Conservation (phyloP, 2,329 filamentous ascomycete genomes). For the Cercospora sp. region DNA sequence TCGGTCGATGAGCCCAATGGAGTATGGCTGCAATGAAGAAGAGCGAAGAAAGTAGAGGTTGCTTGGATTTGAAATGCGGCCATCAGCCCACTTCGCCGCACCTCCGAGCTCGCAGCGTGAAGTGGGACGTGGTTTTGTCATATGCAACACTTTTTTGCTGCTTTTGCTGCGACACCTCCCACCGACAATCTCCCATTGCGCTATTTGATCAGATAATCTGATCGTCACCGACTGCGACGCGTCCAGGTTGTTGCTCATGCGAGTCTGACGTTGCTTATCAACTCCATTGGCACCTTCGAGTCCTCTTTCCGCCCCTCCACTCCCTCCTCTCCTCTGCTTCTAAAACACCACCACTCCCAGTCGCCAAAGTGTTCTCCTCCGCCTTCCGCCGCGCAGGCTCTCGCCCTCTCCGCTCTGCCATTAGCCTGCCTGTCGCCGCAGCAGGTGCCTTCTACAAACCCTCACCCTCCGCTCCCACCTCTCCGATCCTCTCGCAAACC, state of each 20-base stretch:
- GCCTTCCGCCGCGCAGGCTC: constrained; percentile 66
- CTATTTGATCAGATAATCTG: background rate
- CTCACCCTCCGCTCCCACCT: constrained; percentile 39
- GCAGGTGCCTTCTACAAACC: constrained; percentile 64
- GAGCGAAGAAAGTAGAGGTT: background rate
- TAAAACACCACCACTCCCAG: background rate
- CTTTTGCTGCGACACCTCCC: background rate
- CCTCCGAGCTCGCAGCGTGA: background rate
- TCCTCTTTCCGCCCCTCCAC: background rate
- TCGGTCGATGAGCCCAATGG: background rate
- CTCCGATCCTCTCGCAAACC: constrained; percentile 34
- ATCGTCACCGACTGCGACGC: background rate
- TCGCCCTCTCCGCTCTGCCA: constrained; percentile 68
- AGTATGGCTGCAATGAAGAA: background rate
- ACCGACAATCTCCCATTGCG: background rate
- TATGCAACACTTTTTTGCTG: background rate
- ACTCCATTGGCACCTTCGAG: background rate
- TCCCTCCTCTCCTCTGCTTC: background rate
- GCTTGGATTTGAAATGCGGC: constrained; percentile 1
- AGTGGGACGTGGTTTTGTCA: background rate
- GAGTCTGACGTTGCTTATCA: background rate
- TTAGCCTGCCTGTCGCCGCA: constrained; percentile 70
- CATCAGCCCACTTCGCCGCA: background rate
- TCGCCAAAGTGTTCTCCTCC: constrained; percentile 85
- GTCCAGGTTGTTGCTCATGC: background rate